Evolutionary conservation across 192 early-diverging fungal genomes (phyloP), one percentile per base, ranked within the genome.

Genomic region (Radiomyces spectabilis): DNA sequence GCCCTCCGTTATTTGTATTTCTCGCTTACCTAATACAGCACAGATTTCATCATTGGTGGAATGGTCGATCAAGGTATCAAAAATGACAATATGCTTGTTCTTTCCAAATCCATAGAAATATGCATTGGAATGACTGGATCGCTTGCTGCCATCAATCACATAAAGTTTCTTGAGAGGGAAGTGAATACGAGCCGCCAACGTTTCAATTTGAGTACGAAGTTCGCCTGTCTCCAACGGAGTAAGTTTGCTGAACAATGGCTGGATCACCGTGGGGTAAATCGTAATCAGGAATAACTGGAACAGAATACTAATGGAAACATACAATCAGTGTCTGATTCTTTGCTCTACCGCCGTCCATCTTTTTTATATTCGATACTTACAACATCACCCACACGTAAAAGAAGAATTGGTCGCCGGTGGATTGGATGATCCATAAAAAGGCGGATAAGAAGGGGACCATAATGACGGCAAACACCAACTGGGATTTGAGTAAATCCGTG

Each of bases 161-260:
- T 89, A 95, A 33, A 98, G 71, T 68, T 98, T 94, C 57, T 83
- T 93, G 41, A 98, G 74, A 15, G 95, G 94, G 62, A 96, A 98
- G 7, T 82, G 68, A 56, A 96, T 76, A 29, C 88, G 79, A 34
- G 76, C 66, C 4, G 93, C 91, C 52, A 98, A 73, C 0, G 66
- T 81, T 60, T 92, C 87, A 52, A 98, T 95, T 49, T 81, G 80
- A 7, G 57, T 71, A 16, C 86, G 82, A 41, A 98, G 77, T 53
- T 85, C 75, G 33, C 92, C 94, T 12, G 88, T 85, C 3, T 81
- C 77, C 10, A 98, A 77, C 13, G 94, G 85, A 1, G 85, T 86
- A 48, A 94, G 87, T 51, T 88, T 95, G 85, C 97, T 98, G 75
- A 98, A 98, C 51, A 97, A 73, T n/a, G 95, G 95, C 57, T 97